Evolutionary conservation across 306 rosid species (phyloP).

Genomic region (Inga oerstediana): DNA sequence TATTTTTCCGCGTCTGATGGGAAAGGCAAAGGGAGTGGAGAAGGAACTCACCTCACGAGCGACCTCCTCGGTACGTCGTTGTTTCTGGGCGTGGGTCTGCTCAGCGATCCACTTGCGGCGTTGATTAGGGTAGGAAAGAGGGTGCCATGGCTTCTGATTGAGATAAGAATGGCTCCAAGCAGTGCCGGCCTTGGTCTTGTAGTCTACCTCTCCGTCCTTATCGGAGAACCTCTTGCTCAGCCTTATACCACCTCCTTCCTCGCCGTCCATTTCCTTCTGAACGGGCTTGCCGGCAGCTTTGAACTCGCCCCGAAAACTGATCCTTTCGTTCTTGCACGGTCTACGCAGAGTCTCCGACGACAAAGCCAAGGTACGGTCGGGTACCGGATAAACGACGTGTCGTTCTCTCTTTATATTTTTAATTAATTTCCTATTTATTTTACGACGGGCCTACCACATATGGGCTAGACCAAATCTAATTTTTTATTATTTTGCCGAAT

Average conservation of each 20-base stretch:
- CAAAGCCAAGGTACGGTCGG: not conserved
- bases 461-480: not conserved
- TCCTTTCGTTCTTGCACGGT: not conserved
- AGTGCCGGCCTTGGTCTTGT: slow-evolving; percentile 82
- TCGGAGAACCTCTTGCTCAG: slow-evolving; percentile 79
- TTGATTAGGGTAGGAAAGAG: slow-evolving; percentile 95
- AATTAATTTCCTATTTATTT: not conserved
- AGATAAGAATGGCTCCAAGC: slow-evolving; percentile 97
- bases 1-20: not conserved
- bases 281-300: not conserved
- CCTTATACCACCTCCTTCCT: slow-evolving; percentile 77
- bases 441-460: not conserved
- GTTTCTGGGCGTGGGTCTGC: slow-evolving; percentile 69
- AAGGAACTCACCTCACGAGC: slow-evolving; percentile 69
- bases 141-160: slow-evolving; percentile 99
- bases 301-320: too few species aligned
- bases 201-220: slow-evolving; percentile 70
- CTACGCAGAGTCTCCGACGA: not conserved
- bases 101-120: slow-evolving; percentile 99
- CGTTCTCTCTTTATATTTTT: not conserved
- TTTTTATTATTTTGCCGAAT: not conserved
- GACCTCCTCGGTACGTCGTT: slow-evolving; percentile 77
- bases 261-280: slow-evolving; percentile 68
- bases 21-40: not conserved
- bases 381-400: not conserved